Conservation (phyloP, 305 asterid genomes). For the Fraxinus nigra region DNA sequence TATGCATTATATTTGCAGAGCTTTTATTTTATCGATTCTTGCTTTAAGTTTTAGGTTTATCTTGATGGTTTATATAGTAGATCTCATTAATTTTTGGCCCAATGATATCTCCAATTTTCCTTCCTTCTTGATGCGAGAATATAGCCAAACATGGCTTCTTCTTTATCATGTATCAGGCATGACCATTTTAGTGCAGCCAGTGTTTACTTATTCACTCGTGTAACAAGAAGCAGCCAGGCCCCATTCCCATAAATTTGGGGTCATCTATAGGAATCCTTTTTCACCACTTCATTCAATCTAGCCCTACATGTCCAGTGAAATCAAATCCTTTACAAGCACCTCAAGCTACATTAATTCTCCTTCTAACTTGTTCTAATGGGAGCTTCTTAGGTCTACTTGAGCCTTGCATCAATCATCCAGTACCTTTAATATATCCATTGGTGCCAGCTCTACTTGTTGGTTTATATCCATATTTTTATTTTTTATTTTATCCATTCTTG, state of each 20-base stretch:
- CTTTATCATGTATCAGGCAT: conserved; percentile 5
- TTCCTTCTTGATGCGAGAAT: background rate
- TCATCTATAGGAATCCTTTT: conserved; percentile 1
- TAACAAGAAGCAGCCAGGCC: background rate
- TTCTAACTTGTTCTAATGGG: background rate
- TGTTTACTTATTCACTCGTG: background rate
- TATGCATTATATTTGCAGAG: conserved; percentile 32
- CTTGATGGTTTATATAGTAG: conserved; percentile 14
- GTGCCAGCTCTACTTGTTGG: background rate
- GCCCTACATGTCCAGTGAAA: background rate
- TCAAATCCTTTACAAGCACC: background rate
- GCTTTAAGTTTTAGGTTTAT: background rate
- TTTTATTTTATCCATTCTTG: background rate
- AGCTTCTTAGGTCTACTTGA: background rate
- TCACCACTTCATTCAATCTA: background rate
- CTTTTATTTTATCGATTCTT: conserved; percentile 4
- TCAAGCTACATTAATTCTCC: background rate
- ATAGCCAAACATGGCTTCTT: background rate
- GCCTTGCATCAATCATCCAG: background rate
- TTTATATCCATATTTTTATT: background rate
- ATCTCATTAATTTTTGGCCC: conserved; percentile 20
- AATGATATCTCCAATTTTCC: conserved; percentile 7
- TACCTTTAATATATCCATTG: background rate
- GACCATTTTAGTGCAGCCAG: background rate
- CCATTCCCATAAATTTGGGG: background rate